These are phyloP conservation scores for Elsinoe necatrix DNA, from an alignment of 2,329 filamentous ascomycete species.

Conservation along the genomic window DNA sequence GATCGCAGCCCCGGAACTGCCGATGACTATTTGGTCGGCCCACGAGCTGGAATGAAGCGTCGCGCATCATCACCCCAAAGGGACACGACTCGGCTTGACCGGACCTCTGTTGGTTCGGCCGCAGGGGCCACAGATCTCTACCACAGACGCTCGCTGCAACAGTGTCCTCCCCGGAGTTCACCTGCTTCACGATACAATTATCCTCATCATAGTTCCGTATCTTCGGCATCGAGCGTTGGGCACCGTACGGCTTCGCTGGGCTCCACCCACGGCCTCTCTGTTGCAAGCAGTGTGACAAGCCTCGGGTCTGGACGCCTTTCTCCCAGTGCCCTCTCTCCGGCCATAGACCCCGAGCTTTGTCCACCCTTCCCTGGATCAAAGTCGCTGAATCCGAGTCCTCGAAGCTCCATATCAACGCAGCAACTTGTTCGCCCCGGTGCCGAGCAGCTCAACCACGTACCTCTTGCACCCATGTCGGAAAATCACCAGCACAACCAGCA, in stretches of 20 bases:
- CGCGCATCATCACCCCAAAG: constrained; percentile 56
- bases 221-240: constrained; percentile 55
- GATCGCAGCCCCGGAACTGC: constrained; percentile 42
- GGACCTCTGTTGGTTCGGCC: constrained; percentile 37
- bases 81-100: constrained; percentile 43
- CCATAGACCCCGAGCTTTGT: constrained; percentile 47
- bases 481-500: constrained; percentile 39
- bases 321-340: constrained; percentile 51
- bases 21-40: constrained; percentile 36
- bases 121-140: constrained; percentile 41
- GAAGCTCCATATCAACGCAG: constrained; percentile 33
- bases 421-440: constrained; percentile 35
- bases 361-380: constrained; percentile 47
- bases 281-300: constrained; percentile 58
- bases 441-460: constrained; percentile 24
- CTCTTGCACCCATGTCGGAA: constrained; percentile 32
- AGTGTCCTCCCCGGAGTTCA: constrained; percentile 48
- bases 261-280: constrained; percentile 49
- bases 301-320: constrained; percentile 55
- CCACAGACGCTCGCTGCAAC: constrained; percentile 48
- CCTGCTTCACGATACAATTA: constrained; percentile 45
- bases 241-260: constrained; percentile 55
- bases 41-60: constrained; percentile 52
- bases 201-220: constrained; percentile 52
- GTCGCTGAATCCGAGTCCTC: constrained; percentile 36